Conservation (phyloP, 1,284 basidiomycete genomes). For the Ceratobasidium papillatum region DNA sequence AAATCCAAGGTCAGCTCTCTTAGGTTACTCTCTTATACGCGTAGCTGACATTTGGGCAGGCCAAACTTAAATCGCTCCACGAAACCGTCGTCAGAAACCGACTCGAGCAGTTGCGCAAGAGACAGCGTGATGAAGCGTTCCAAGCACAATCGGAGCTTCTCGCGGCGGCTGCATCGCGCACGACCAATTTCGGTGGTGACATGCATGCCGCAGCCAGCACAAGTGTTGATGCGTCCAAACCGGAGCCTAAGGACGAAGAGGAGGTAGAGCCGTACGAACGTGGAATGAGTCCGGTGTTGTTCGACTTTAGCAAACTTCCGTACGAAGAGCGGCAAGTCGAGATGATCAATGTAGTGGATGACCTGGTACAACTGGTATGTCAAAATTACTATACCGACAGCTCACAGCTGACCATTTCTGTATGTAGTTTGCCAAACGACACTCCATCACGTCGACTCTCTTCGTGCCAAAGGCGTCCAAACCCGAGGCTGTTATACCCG, state of each 20-base stretch:
- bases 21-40: neutral
- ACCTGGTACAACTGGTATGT: conserved; percentile 72
- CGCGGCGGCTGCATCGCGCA: conserved; percentile 71
- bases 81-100: conserved; percentile 96
- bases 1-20: conserved; percentile 85
- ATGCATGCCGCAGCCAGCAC: conserved; percentile 54
- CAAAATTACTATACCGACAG: conserved; percentile 7
- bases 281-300: conserved; percentile 79
- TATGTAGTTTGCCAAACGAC: conserved; percentile 76
- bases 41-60: conserved; percentile 58
- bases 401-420: neutral
- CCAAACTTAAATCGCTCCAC: conserved; percentile 90
- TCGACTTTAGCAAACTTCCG: conserved; percentile 75
- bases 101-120: conserved; percentile 92
- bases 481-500: conserved; percentile 36
- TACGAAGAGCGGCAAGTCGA: conserved; percentile 82
- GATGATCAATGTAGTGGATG: conserved; percentile 75
- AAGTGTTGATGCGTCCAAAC: conserved; percentile 54
- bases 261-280: conserved; percentile 79
- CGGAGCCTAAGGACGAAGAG: conserved; percentile 59
- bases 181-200: conserved; percentile 53
- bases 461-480: conserved; percentile 77
- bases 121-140: conserved; percentile 93
- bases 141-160: conserved; percentile 92
- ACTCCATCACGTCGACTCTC: conserved; percentile 77